Evolutionary conservation across 805 yeast species (phyloP).

Genomic region (Wickerhamiella australiensis): DNA sequence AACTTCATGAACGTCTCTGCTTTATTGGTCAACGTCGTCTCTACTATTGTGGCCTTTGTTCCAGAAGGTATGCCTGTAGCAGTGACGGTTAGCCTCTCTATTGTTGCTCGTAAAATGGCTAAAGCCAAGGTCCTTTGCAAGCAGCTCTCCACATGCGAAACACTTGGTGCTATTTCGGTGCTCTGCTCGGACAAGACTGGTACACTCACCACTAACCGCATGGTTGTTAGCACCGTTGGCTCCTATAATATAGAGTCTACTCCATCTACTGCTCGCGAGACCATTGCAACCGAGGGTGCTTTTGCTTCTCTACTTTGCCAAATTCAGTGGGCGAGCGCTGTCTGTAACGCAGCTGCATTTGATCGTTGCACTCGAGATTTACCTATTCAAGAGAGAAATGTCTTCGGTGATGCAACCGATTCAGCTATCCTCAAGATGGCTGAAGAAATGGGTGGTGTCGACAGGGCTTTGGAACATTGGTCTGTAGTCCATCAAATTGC

Average conservation of each 20-base stretch:
- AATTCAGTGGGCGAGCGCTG: slow-evolving; percentile 15
- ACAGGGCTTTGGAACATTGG: slow-evolving; percentile 1
- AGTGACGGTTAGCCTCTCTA: slow-evolving; percentile 85
- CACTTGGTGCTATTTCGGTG: too few species aligned
- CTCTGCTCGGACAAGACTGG: slow-evolving; percentile 39
- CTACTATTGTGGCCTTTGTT: slow-evolving; percentile 92
- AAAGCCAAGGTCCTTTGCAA: slow-evolving; percentile 36
- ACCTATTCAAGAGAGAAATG: slow-evolving; percentile 15
- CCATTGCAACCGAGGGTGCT: neutral
- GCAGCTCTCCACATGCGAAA: too few species aligned
- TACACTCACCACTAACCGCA: slow-evolving; percentile 36
- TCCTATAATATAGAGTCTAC: neutral
- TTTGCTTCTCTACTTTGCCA: neutral
- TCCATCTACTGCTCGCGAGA: neutral
- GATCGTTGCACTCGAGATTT: slow-evolving; percentile 11
- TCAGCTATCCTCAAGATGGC: slow-evolving; percentile 34
- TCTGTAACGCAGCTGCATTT: slow-evolving; percentile 20
- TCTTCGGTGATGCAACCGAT: slow-evolving; percentile 40
- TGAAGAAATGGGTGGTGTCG: slow-evolving; percentile 15
- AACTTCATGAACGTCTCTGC: slow-evolving; percentile 90
- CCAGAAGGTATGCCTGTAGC: slow-evolving; percentile 96
- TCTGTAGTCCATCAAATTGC: slow-evolving; percentile 27
- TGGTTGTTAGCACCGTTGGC: slow-evolving; percentile 19
- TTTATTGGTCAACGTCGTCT: slow-evolving; percentile 47
- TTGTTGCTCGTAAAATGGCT: slow-evolving; percentile 42